Base-by-base conservation (phyloP, 2,329 filamentous ascomycete genomes). In the Colletotrichum sp. region DNA sequence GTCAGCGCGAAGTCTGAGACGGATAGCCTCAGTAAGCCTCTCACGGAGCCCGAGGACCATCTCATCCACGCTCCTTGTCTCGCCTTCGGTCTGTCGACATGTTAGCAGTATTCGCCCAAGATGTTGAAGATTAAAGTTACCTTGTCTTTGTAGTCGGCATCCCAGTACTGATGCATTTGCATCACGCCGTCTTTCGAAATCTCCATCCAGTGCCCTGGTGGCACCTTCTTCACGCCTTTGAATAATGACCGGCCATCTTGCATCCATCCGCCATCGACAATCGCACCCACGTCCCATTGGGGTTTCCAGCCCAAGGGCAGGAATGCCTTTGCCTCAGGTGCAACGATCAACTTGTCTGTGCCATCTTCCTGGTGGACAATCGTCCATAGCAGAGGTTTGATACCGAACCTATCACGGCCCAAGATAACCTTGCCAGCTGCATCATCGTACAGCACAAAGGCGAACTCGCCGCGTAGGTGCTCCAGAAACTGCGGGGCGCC, bases 301-400 rank as follows among this genome's bases (percentile, higher is more conserved):
- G 89, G 86, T 77, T 85, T 79, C 89, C 88, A 89, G 0, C 89
- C 88, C 71, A 90, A 78, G 1, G 88, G 81, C 38, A 88, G 77
- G 78, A 91, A 90, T 0, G 87, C 89, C 78, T 92, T 92, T 67
- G 86, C 86, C 79, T 92, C 90, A 0, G 89, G 83, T 3, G 89
- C 88, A 0, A 91, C 80, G 9, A 91, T 78, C 4, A 92, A 71
- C 70, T 82, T 81, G 5, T 81, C 82, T 3, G 24, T 24, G 0
- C 58, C 43, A 34, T 70, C 66, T n/a, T 60, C 34, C 18, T 30
- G 64, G 2, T 13, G 58, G 5, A 71, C 30, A 15, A 71, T 43
- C 0, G 88, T 90, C 82, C 87, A 92, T 71, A 89, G 87, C 8
- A 92, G 83, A 2, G 90, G 89, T 79, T 92, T 92, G 78, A 92